Evolutionary conservation across 257 asterid species (phyloP), one percentile per base, ranked within the genome.

Genomic region (Nicotiana obtusifolia): DNA sequence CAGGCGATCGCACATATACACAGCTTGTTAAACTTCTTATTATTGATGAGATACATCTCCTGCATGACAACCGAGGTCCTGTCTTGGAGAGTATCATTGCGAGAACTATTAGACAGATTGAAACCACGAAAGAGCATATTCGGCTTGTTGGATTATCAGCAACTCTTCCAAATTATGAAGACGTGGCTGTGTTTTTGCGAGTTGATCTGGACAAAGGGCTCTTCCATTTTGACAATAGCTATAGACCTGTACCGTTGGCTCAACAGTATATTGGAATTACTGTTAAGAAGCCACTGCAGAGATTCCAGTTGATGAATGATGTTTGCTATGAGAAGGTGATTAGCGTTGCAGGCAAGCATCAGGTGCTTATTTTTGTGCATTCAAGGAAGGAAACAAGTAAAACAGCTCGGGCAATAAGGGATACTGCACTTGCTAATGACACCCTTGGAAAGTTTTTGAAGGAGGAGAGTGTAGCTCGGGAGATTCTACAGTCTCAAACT

Each of bases 241-340:
- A 85, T 64, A 86, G 90, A 53, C 90, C 90, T 60, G 90, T 87
- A 35, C 88, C 88, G 5, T 77, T 87, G 11, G 88, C 87, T 57
- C 90, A 87, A 5, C 90, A 87, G 81, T 87, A 85, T 62, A 75
- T 87, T 31, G 90, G 90, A 77, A 83, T 87, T 67, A 78, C 88
- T 2, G 90, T 85, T 52, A 87, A 87, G 68, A 87, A 87, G 85
- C 88, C 90, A 28, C 41, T 87, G 80, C 90, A 87, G 75, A 87
- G 90, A 75, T 87, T 87, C 81, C 90, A 87, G 75, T 65, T 87
- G 85, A 87, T 87, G 90, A 87, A 87, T 80, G 90, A 87, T 52
- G 82, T 87, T 33, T 87, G 90, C 82, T 87, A 87, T 67, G 87
- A 87, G 87, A 87, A 87, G 80, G 90, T 87, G 62, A 77, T 87